Evolutionary conservation across 768 basidiomycete genomes (phyloP), one percentile per base, ranked within the genome.

Genomic region (Clavulina sp.): DNA sequence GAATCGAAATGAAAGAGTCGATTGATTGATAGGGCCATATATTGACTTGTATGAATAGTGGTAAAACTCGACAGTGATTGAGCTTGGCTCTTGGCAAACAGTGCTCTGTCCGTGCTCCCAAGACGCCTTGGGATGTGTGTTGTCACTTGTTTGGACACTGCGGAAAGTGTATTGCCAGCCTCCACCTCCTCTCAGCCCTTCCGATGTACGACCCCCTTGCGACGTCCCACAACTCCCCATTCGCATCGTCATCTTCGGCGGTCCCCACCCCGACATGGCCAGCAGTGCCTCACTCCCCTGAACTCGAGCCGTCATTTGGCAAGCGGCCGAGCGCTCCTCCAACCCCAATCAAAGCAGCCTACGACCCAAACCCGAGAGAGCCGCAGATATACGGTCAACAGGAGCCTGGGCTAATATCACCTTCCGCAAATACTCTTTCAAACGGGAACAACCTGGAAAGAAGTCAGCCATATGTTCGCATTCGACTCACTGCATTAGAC

Each of bases 311-410:
- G 58, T 80, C 82, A 26, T 77, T 79, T 63, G 72, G 84, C 49
- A 77, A 75, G 57, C 75, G 76, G 49, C 74, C 81, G 19, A 68
- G 72, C 4, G 68, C 78, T 5, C 70, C 79, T 19, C 63, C 67
- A 16, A 68, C 74, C 30, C 51, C 72, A 3, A 66, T 71, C 24
- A 53, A 60, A 49, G 69, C 73, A n/a, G 52, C 73, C 5, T 70
- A 71, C 23, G 78, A 79, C 16, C 62, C 76, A 5, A 86, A 81
- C 56, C 84, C 84, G 48, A 80, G 76, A 61, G 81, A 84, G 58
- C 82, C 86, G 0, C 81, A 81, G 64, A 85, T 89, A 55, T 89
- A 89, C 57, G 86, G 86, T 3, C 82, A 84, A 62, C 84, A 85
- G 0, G 82, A 83, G 49, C 74, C 80, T 38, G 86, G 87, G 2